Conservation (phyloP, 352 stramenopile genomes). For the Globisporangium radiosum region DNA sequence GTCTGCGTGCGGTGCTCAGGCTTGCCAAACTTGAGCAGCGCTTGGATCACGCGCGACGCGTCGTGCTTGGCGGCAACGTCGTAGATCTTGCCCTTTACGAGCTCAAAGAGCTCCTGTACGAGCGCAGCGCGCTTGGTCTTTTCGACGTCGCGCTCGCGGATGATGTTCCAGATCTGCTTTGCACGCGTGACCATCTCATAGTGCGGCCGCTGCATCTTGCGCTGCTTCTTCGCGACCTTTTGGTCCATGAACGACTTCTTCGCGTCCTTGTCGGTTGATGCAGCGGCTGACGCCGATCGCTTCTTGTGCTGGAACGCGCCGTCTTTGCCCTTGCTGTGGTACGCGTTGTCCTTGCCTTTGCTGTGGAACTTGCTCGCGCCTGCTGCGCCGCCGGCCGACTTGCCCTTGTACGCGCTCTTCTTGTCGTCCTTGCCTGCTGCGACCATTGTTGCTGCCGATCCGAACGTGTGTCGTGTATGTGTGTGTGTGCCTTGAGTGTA, state of each 20-base stretch:
- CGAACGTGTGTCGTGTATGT: not conserved
- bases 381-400: not conserved
- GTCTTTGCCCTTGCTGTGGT: not conserved
- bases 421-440: slow-evolving; percentile 12
- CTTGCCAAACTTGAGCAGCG: slow-evolving; percentile 92
- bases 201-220: slow-evolving; percentile 92
- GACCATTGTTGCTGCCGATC: not conserved
- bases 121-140: slow-evolving; percentile 79
- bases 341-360: not conserved
- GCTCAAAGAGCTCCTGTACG: slow-evolving; percentile 86
- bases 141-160: slow-evolving; percentile 83
- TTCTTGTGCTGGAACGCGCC: slow-evolving; percentile 51
- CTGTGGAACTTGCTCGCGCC: slow-evolving; percentile 8
- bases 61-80: slow-evolving; percentile 95
- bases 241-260: slow-evolving; percentile 86
- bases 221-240: slow-evolving; percentile 90
- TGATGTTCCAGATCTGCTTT: slow-evolving; percentile 96
- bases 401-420: slow-evolving; percentile 13
- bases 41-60: slow-evolving; percentile 93
- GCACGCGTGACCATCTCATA: slow-evolving; percentile 90
- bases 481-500: not conserved
- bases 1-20: slow-evolving; percentile 82
- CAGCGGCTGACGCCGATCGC: slow-evolving; percentile 28
- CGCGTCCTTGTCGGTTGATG: slow-evolving; percentile 31
- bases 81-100: slow-evolving; percentile 93